phyloP scores from a whole-genome alignment of 352 stramenopile species.

The Pythium pyrilobum region DNA sequence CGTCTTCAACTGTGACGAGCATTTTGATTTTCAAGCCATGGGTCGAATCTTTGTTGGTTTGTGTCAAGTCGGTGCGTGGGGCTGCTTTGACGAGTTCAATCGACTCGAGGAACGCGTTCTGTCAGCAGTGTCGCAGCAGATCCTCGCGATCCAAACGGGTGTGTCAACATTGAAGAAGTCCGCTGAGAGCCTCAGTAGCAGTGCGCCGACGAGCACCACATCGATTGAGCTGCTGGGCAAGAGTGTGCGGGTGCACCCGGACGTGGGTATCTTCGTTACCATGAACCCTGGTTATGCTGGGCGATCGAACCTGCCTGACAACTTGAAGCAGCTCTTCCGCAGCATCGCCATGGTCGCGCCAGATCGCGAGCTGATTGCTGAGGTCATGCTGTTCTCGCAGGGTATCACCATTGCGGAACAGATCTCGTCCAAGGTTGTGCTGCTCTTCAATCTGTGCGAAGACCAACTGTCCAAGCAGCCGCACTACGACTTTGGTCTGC shows the following conservation, averaged over 20 bases:
- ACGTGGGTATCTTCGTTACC: conserved; percentile 99
- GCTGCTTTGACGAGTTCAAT: conserved; percentile 99
- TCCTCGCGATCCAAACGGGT: conserved; percentile 98
- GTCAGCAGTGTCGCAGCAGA: conserved; percentile 99
- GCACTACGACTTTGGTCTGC: conserved; percentile 99
- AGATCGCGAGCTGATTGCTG: conserved; percentile 98
- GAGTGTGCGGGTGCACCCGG: conserved; percentile 92
- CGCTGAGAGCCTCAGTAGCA: conserved; percentile 33
- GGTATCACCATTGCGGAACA: conserved; percentile 98
- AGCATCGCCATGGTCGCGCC: conserved; percentile 99
- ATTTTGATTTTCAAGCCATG: conserved; percentile 99
- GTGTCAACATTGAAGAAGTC: conserved; percentile 83
- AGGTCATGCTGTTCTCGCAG: conserved; percentile 99
- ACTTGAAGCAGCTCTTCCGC: conserved; percentile 99
- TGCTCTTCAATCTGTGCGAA: conserved; percentile 98
- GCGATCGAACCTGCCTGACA: conserved; percentile 95
- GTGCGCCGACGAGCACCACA: conserved; percentile 20
- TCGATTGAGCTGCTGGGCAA: conserved; percentile 95
- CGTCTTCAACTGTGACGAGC: conserved; percentile 99
- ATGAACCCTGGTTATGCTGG: conserved; percentile 99
- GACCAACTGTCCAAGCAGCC: conserved; percentile 97
- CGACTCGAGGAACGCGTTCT: conserved; percentile 99
- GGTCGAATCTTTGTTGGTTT: conserved; percentile 99
- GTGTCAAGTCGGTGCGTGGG: conserved; percentile 99
- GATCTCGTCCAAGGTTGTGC: conserved; percentile 96